phyloP scores from a whole-genome alignment of 208 protist species.

The Acanthamoeba triangularis region DNA sequence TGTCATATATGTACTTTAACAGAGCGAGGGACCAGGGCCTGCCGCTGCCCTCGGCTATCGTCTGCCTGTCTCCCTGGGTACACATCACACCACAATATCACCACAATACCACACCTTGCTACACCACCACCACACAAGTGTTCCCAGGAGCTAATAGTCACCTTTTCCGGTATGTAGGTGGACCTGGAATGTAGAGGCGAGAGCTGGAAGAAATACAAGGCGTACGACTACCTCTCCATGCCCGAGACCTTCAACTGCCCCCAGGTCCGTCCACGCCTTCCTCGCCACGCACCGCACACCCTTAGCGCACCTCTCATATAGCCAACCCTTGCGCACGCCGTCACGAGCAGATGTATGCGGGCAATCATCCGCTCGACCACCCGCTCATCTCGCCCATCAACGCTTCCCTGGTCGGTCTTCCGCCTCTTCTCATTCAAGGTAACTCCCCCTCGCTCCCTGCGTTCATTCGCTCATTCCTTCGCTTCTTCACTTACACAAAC shows the following conservation, averaged over 20 bases:
- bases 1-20: too few relatives aligned
- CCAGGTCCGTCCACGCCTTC: background rate
- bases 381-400: constrained; percentile 61
- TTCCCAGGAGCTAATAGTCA: background rate
- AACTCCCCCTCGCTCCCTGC: too few relatives aligned
- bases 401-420: constrained; percentile 3
- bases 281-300: background rate
- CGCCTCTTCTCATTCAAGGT: constrained; percentile 70
- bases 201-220: constrained; percentile 10
- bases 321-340: background rate
- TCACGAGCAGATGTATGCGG: constrained; percentile 23
- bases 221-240: constrained; percentile 59
- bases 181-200: constrained; percentile 7
- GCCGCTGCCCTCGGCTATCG: constrained; percentile 8
- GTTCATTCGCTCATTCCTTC: too few relatives aligned
- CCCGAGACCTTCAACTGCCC: constrained; percentile 66
- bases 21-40: constrained; percentile 6
- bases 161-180: background rate
- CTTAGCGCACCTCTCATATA: background rate
- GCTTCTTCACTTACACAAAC: too few relatives aligned
- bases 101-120: too few relatives aligned
- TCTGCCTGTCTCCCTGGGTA: constrained; percentile 70
- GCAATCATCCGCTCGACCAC: constrained; percentile 5
- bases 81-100: too few relatives aligned
- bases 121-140: too few relatives aligned